phyloP scores from a whole-genome alignment of 805 yeast species.

The Pichia insulana region DNA sequence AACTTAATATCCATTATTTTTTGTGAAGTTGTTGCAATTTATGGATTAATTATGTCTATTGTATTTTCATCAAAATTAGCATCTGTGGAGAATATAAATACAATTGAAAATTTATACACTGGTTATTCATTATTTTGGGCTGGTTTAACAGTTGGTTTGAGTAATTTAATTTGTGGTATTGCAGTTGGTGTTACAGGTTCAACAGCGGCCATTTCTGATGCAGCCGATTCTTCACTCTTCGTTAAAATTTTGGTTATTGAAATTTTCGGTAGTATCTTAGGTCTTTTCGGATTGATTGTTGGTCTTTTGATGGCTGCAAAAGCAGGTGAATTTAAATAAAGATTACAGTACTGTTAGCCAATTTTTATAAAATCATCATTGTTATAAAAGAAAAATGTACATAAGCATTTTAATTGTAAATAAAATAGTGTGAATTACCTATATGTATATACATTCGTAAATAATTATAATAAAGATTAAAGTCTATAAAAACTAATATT shows the following conservation, averaged over 20 bases:
- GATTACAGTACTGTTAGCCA: too few species aligned
- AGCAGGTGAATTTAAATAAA: conserved; percentile 74
- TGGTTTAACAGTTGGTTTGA: conserved; percentile 88
- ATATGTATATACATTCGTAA: neutral
- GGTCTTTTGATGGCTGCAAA: conserved; percentile 96
- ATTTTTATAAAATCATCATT: neutral
- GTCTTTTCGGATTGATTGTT: conserved; percentile 91
- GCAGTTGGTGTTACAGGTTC: conserved; percentile 97
- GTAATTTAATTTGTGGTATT: conserved; percentile 91
- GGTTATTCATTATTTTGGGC: conserved; percentile 98
- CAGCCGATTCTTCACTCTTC: conserved; percentile 90
- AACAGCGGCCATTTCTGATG: conserved; percentile 97
- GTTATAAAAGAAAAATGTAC: neutral
- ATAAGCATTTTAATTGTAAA: too few species aligned
- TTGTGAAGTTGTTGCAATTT: conserved; percentile 98
- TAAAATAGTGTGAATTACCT: too few species aligned
- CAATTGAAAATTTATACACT: conserved; percentile 85
- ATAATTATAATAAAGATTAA: neutral
- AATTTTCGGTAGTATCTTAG: conserved; percentile 94
- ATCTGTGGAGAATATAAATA: conserved; percentile 55
- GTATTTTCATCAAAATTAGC: conserved; percentile 86
- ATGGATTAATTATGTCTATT: conserved; percentile 95
- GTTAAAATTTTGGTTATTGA: conserved; percentile 95
- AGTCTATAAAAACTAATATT: conserved; percentile 11
- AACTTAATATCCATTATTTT: conserved; percentile 93